Evolutionary conservation across 768 basidiomycete species (phyloP), one percentile per base, ranked within the genome.

Genomic region (Russula brevipes): DNA sequence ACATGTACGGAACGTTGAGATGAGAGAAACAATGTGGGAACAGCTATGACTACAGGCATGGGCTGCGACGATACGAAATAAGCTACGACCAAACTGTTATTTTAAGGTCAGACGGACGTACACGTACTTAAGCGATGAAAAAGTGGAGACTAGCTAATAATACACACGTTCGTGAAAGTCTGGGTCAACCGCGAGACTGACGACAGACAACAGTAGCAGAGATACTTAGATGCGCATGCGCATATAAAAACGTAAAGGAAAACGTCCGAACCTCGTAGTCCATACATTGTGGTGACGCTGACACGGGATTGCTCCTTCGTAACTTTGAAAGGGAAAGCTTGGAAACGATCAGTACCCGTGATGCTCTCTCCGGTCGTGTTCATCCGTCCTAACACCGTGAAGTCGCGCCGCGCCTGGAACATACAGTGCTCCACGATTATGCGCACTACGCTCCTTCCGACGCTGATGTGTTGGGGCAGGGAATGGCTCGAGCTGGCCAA

Each of bases 401-500:
- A 64, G 54, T 6, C 66, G 63, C 33, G 59, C 56, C 14, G 59
- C 41, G 16, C 67, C 67, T 11, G 67, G 67, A 38, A 85, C 85
- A 69, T 82, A 91, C 47, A 91, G 73, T 38, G 86, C 84, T 3
- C 87, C 88, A 44, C 88, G 84, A 69, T 90, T 92, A 67, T 83
- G 81, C 10, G 85, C 86, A 69, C 88, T 90, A n/a, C 90, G 82
- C 73, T 91, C 90, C 71, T 91, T 91, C 70, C 91, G 80, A 47
- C 86, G 76, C 50, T 89, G 80, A 71, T 93, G 90, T 10, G 90
- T 93, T 36, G 91, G 88, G 44, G 86, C 78, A 1, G 91, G 91
- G 75, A 94, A 94, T 31, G 86, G 87, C 70, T 94, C 87, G 0
- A 85, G 83, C 30, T 87, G 77, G 7, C 93, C 93, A 73, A 86